Evolutionary conservation across 1,139 yeast species (phyloP), one percentile per base, ranked within the genome.

Genomic region (Scheffersomyces titani): DNA sequence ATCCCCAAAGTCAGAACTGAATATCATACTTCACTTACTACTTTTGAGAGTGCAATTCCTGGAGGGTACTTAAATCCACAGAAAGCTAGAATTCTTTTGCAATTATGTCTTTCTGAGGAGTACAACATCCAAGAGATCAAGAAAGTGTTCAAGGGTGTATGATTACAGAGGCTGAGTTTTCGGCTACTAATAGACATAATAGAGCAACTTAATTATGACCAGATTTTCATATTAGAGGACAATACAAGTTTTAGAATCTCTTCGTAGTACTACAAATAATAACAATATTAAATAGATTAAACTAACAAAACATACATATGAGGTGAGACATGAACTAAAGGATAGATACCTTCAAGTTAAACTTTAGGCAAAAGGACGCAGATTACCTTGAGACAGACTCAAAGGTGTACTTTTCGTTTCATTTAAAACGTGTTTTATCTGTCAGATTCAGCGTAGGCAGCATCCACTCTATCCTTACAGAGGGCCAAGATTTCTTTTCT

Each of bases 401-500:
- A 7, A 30, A 6, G 40, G 40, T 30, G 40, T 9, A 24, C 45
- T 24, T 46, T 46, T 46, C 49, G 49, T 46, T 19, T 9, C 3
- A 30, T 16, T 30, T 13, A 30, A 30, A 30, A 30, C 40, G 40
- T 30, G 13, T 9, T 13, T 24, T 30, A 9, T 30, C 36, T 51
- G 21, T 46, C 47, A 19, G 53, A 49, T 20, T 51, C 50, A 20
- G 55, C 71, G 65, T 88, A 88, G 53, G 89, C 78, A 53, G 72
- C 77, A 55, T 87, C 89, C 62, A 89, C 91, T 59, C 79, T 77
- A 21, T 77, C 79, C 69, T 85, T 71, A 67, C 85, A 87, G 59
- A 86, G 85, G 49, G 81, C 86, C 69, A 92, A 79, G 71, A 96
- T 96, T 82, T 90, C 90, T 82, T 85, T 91, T 81, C 99, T 89